Base-by-base conservation (phyloP, 345 rosid genomes). In the Litchi chinensis region DNA sequence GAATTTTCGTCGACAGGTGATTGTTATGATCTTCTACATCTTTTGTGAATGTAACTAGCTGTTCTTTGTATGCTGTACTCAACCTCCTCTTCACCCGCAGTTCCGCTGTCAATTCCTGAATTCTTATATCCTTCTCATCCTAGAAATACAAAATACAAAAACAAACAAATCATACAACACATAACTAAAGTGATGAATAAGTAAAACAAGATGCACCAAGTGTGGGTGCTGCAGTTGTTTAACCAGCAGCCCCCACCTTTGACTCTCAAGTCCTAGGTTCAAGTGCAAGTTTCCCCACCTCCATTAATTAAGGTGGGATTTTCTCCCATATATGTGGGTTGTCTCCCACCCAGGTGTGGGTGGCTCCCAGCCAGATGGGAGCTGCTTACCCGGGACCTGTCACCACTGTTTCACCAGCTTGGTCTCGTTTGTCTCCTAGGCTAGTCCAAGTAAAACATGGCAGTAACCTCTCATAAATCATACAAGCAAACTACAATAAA, bases 81-180 rank as follows among this genome's bases (percentile, higher is more conserved):
- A 79, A 70, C 54, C 79, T 73, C 46, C 70, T 83, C 81, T 77
- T 83, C 68, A 73, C 74, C 57, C 79, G 76, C 68, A 83, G 73
- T 46, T 83, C 83, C 0, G 72, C 63, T 0, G 81, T 83, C 71
- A 80, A 66, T 59, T 83, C 86, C 79, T 76, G 81, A 73, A 83
- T 80, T 77, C 77, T 77, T 70, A 70, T 77, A 79, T 80, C 86
- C 81, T 83, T 83, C 24, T 83, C 83, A 57, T 77, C 81, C 86
- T 80, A n/a, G 68, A 37, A 40, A 67, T 11, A 6, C 63, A 52
- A 41, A 19, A 7, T 19, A 19, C 57, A 73, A n/a, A 26, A 43
- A 32, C 44, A 72, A 50, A 44, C 40, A 48, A 22, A 52, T 16
- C 52, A 52, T 13, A 24, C 2, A 1, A 28, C 6, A 28, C 39